Evolutionary conservation across 2,329 filamentous ascomycete genomes (phyloP).

Genomic region (Alternaria metachromatica): DNA sequence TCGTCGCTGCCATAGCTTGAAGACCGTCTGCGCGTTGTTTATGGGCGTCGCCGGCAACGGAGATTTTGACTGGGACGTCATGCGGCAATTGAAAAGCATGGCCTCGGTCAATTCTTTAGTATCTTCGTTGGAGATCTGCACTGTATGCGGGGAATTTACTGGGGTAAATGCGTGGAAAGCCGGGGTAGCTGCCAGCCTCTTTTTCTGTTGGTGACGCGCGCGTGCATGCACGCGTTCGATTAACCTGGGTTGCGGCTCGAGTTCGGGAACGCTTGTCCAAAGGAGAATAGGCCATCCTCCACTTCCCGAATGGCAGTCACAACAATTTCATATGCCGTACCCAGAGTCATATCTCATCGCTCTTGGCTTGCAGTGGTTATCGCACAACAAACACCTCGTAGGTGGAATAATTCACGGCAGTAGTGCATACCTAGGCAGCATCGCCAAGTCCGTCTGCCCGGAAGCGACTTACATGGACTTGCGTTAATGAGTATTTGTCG

Average conservation of each 20-base stretch:
- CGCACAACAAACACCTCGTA: no score
- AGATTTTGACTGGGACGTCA: not conserved
- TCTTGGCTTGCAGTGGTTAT: not conserved
- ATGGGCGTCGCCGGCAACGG: conserved; percentile 2
- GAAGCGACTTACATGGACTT: no score
- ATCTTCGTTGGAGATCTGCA: not conserved
- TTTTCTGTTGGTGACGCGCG: not conserved
- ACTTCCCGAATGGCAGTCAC: not conserved
- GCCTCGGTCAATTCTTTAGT: not conserved
- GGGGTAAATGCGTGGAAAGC: not conserved
- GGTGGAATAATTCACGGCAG: no score
- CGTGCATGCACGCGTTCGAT: not conserved
- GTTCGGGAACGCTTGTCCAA: not conserved
- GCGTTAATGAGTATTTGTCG: not conserved
- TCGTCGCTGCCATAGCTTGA: not conserved
- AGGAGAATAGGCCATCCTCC: not conserved
- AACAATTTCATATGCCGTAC: not conserved
- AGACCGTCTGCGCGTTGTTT: not conserved
- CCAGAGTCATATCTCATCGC: not conserved
- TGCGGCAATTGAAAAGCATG: not conserved
- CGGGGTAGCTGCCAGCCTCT: not conserved
- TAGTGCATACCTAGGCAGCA: no score
- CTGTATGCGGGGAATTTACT: not conserved
- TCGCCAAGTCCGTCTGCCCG: not conserved
- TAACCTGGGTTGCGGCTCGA: not conserved